Evolutionary conservation across 441 rosid genomes (phyloP).

Genomic region (Arabidopsis hybrid): DNA sequence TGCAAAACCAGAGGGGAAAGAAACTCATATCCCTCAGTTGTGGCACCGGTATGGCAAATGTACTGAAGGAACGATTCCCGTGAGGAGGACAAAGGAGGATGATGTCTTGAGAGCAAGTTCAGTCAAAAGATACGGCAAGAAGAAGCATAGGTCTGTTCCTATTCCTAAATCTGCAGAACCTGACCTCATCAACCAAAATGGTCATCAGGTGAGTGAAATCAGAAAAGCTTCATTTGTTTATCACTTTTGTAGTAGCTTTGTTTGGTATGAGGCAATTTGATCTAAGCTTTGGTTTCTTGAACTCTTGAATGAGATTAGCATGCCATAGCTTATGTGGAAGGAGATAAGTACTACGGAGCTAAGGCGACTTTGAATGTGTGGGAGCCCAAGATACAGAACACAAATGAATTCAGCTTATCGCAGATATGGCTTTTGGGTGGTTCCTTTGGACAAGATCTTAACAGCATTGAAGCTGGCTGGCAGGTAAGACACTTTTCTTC

Average conservation of each 20-base stretch:
- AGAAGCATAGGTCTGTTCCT: conserved; percentile 78
- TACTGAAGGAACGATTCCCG: conserved; percentile 78
- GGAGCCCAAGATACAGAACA: conserved; percentile 94
- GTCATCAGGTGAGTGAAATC: conserved; percentile 72
- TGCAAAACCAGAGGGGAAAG: conserved; percentile 52
- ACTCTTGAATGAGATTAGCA: conserved; percentile 54
- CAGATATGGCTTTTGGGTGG: conserved; percentile 98
- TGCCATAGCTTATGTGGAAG: conserved; percentile 95
- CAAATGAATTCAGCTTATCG: conserved; percentile 95
- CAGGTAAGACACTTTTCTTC: conserved; percentile 59
- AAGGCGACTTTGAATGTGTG: conserved; percentile 96
- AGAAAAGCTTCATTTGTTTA: neutral
- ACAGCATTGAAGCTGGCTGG: conserved; percentile 99
- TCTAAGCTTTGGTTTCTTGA: conserved; percentile 21
- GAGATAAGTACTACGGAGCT: conserved; percentile 90
- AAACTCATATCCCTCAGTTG: conserved; percentile 69
- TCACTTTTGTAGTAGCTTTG: neutral
- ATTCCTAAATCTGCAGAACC: conserved; percentile 85
- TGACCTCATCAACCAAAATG: conserved; percentile 75
- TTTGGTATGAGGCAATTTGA: conserved; percentile 18
- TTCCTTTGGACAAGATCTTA: conserved; percentile 96
- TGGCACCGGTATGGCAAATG: conserved; percentile 89
- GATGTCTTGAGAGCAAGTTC: conserved; percentile 94
- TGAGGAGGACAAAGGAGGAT: conserved; percentile 82
- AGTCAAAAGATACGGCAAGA: conserved; percentile 85